Base-by-base conservation (phyloP, 805 yeast species). In the Maudiozyma barnettii region DNA sequence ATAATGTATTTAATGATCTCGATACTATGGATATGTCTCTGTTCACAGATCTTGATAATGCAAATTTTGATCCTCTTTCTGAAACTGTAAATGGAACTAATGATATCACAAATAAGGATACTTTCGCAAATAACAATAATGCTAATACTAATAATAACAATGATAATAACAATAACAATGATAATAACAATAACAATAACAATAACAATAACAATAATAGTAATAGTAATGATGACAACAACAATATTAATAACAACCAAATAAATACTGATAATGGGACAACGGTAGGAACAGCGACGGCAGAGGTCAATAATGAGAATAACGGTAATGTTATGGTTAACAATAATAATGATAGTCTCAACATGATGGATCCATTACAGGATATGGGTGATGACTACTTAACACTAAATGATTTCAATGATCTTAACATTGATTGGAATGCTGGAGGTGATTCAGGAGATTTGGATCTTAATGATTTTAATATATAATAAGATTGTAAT, bases 391-490 rank as follows among this genome's bases (percentile, higher is more conserved):
- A 62, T n/a, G 62, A 63, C 42, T 64, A 64, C 42, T 48, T 64
- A 49, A 64, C 68, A 5, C 50, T 64, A 39, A 64, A 64, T 37
- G 68, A 64, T 45, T 62, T 64, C 46, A 64, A 64, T 48, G 67
- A 64, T 45, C 48, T 64, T 26, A 63, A 63, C 42, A 59, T 64
- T 20, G 68, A 62, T 43, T 64, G 68, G 68, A 54, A 55, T 40
- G 45, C 59, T 0, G 51, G 53, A 9, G 63, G 60, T n/a, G 65
- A 59, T 36, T 52, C 55, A 13, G 59, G 55, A 21, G 66, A 59
- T 22, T 41, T 62, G 43, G 64, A 61, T 43, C 49, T 61, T 29
- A 54, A 54, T 41, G 56, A 51, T 13, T 62, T 62, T 39, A 60
- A 56, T 48, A 54, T 60, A 29, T 44, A 35, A 18, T 5, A 10